Evolutionary conservation across 2,329 filamentous ascomycete genomes (phyloP), one percentile per base, ranked within the genome.

Genomic region (Fusarium udum): DNA sequence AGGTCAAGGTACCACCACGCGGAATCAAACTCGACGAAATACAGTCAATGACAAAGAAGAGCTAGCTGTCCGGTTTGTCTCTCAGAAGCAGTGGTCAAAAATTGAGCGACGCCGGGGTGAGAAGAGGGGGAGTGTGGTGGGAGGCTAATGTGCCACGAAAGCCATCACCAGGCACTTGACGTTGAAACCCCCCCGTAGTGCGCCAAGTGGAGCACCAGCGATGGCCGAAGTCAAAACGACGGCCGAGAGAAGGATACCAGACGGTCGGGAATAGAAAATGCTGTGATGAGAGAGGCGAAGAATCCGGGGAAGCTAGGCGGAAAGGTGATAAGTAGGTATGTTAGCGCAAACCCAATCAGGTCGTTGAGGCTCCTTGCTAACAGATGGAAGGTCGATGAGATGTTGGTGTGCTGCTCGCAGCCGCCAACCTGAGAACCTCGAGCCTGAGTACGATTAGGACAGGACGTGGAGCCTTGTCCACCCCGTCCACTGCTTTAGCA

Each of bases 1-100:
- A 77, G 65, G 75, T 79, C 74, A 74, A 81, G 74, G 82, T 83
- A 82, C 82, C 79, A 76, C 77, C 79, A 78, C 78, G 78, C 80
- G 80, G 79, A 75, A 78, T 67, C 71, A 73, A 79, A 76, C 77
- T 81, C 82, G 78, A 78, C 75, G 72, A 75, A 79, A 81, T 76
- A 79, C 78, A 76, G 76, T 75, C 70, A 80, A 76, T 79, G 78
- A 78, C 80, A 79, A 80, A 75, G 70, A 49, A 75, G 74, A 73
- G 78, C 73, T 78, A 74, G 75, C 56, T 73, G 77, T 70, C 76
- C 73, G 55, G 73, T 71, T 69, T 72, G 71, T 74, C 73, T 72
- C 71, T 75, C 74, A 77, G 71, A 67, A 69, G 73, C 75, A 75
- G 72, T 75, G 70, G 73, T 66, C 74, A 74, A 79, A 79, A 69